phyloP scores from a whole-genome alignment of 2,329 filamentous ascomycete species.

The Botrytis squamosa region DNA sequence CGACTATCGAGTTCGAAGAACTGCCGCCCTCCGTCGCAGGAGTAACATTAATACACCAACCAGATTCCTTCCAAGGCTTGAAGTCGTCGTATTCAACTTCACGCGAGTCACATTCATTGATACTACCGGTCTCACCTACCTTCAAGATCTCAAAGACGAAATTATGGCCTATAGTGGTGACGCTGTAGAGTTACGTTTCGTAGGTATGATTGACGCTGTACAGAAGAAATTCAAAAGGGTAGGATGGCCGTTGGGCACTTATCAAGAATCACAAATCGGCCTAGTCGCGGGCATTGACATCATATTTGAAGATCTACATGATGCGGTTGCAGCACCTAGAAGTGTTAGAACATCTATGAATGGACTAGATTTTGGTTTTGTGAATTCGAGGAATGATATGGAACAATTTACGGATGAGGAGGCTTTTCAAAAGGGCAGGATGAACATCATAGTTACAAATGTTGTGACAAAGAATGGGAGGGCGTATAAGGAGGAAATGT shows the following conservation, averaged over 20 bases:
- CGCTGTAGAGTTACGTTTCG: conserved; percentile 29
- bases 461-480: conserved; percentile 16
- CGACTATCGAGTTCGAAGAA: neutral
- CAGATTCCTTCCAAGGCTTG: conserved; percentile 20
- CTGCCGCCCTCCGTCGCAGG: neutral
- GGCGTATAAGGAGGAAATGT: neutral
- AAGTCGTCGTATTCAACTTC: conserved; percentile 29
- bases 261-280: conserved; percentile 17
- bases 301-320: conserved; percentile 8
- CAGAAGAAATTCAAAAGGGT: conserved; percentile 24
- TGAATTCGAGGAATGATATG: conserved; percentile 4
- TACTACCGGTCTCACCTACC: conserved; percentile 22
- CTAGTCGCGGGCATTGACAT: conserved; percentile 11
- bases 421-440: neutral
- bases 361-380: conserved; percentile 7
- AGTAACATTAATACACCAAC: conserved; percentile 19
- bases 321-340: neutral
- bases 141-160: conserved; percentile 25
- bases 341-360: conserved; percentile 10
- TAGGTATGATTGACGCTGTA: conserved; percentile 26
- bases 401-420: conserved; percentile 7
- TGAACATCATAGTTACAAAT: conserved; percentile 10
- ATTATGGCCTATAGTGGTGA: conserved; percentile 24
- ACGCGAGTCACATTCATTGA: conserved; percentile 28
- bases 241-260: conserved; percentile 7